Evolutionary conservation across 352 stramenopile species (phyloP).

Genomic region (Globisporangium iwayamae): DNA sequence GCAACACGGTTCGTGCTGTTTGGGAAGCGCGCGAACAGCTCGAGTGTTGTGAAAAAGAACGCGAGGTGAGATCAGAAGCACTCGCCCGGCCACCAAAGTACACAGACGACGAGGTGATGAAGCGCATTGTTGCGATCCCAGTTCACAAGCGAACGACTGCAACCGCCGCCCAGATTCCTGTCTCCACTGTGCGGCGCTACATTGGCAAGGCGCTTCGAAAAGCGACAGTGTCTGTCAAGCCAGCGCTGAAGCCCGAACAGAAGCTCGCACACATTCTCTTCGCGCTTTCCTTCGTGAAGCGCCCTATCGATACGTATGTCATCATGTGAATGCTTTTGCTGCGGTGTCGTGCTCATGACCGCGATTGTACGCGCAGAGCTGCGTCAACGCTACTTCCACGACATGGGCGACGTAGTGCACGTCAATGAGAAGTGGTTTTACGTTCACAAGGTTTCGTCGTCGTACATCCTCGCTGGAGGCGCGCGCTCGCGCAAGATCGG

Average conservation of each 20-base stretch:
- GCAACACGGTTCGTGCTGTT: background rate
- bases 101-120: background rate
- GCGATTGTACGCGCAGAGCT: too few relatives aligned
- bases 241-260: background rate
- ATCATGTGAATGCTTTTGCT: too few relatives aligned
- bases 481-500: too few relatives aligned
- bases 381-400: too few relatives aligned
- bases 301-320: background rate
- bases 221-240: background rate
- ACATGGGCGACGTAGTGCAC: too few relatives aligned
- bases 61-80: background rate
- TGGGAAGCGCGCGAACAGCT: background rate
- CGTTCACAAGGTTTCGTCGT: too few relatives aligned
- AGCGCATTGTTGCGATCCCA: background rate
- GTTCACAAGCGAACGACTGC: conserved; percentile 1
- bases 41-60: background rate
- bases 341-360: too few relatives aligned
- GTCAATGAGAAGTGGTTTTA: too few relatives aligned
- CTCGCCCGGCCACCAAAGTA: background rate
- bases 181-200: background rate
- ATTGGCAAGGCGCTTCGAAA: background rate
- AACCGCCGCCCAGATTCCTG: background rate
- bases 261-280: background rate
- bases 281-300: background rate
- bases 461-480: too few relatives aligned